Evolutionary conservation across 495 filamentous ascomycete genomes (phyloP).

Genomic region (Pseudomonodictys pantanalensis): DNA sequence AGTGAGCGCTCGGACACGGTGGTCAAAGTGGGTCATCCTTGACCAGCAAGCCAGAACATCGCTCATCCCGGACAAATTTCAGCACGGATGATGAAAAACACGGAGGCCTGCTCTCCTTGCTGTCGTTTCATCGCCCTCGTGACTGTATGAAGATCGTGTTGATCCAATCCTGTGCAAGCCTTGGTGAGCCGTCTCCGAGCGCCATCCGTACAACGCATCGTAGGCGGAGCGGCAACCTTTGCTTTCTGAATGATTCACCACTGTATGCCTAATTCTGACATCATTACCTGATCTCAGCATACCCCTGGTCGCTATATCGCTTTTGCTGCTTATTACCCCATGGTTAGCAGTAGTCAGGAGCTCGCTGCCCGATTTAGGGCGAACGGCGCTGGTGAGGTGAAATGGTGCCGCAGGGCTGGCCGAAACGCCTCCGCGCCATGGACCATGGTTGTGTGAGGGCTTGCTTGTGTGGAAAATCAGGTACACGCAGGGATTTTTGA

Average conservation of each 20-base stretch:
- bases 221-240: slow-evolving; percentile 4
- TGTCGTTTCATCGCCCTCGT: slow-evolving; percentile 36
- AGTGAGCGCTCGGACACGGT: slow-evolving; percentile 22
- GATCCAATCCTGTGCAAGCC: slow-evolving; percentile 24
- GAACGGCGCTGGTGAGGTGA: slow-evolving; percentile 4
- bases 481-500: slow-evolving; percentile 26
- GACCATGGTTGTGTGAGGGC: neutral
- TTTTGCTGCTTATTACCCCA: slow-evolving; percentile 6
- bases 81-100: slow-evolving; percentile 32
- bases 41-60: slow-evolving; percentile 32
- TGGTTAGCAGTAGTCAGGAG: neutral
- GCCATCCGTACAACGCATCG: slow-evolving; percentile 8
- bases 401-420: slow-evolving; percentile 27
- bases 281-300: neutral
- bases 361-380: neutral
- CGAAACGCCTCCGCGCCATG: slow-evolving; percentile 10
- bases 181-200: neutral
- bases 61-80: slow-evolving; percentile 31
- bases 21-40: slow-evolving; percentile 28
- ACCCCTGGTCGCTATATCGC: neutral
- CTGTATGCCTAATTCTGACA: slow-evolving; percentile 20
- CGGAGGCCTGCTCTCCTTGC: slow-evolving; percentile 24
- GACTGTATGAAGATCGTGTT: slow-evolving; percentile 29
- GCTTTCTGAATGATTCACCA: slow-evolving; percentile 2
- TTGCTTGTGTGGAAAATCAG: slow-evolving; percentile 16